phyloP scores from a whole-genome alignment of 306 rosid species.

The Medicago truncatula region MtrunA17r5.0-ANR NC_053047.1:31900001-31900500 shows the following conservation, averaged over 20 bases:
- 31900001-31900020: slow-evolving; percentile 61
- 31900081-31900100: slow-evolving; percentile 84
- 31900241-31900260: not conserved
- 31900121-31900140: slow-evolving; percentile 69
- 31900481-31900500: not conserved
- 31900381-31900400: not conserved
- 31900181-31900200: slow-evolving; percentile 35
- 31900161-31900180: slow-evolving; percentile 13
- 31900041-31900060: slow-evolving; percentile 67
- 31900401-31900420: not conserved
- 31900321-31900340: not conserved
- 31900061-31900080: slow-evolving; percentile 81
- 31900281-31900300: not conserved
- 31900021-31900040: slow-evolving; percentile 70
- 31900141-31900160: slow-evolving; percentile 83
- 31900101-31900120: slow-evolving; percentile 81
- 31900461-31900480: not conserved
- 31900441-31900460: not conserved
- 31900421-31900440: not conserved
- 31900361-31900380: not conserved
- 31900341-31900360: not conserved
- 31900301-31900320: not conserved
- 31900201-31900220: slow-evolving; percentile 20
- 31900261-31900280: not conserved
- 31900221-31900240: not conserved